Conservation (phyloP, 106 monocot species). For the Platanthera guangdongensis region DNA sequence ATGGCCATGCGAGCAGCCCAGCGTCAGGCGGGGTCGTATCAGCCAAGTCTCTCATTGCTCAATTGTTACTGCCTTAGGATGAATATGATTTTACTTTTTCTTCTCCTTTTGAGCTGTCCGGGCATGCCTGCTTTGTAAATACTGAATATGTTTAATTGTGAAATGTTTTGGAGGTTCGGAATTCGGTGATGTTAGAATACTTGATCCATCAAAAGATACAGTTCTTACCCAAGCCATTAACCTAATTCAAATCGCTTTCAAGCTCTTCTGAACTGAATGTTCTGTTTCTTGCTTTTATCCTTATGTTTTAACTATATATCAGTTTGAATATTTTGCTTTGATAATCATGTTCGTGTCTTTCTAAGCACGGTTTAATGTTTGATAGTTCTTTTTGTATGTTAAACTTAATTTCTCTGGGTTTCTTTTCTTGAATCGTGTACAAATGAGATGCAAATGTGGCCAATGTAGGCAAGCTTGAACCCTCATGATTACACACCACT, state of each 20-base stretch:
- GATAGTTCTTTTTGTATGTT: neutral
- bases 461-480: neutral
- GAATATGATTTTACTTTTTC: neutral
- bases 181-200: neutral
- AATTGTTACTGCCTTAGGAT: neutral
- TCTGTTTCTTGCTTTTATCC: neutral
- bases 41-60: neutral
- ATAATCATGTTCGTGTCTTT: neutral
- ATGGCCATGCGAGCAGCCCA: too few relatives aligned
- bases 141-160: neutral
- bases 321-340: neutral
- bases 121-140: neutral
- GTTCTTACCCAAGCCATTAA: neutral
- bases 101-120: neutral
- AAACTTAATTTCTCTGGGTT: neutral
- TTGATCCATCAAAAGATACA: neutral
- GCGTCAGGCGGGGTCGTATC: too few relatives aligned
- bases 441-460: neutral
- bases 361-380: neutral
- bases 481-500: neutral
- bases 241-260: neutral
- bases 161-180: neutral
- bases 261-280: neutral
- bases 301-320: neutral
- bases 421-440: neutral